Conservation (phyloP, 2,329 filamentous ascomycete genomes). For the Cordyceps cateniannulata region DNA sequence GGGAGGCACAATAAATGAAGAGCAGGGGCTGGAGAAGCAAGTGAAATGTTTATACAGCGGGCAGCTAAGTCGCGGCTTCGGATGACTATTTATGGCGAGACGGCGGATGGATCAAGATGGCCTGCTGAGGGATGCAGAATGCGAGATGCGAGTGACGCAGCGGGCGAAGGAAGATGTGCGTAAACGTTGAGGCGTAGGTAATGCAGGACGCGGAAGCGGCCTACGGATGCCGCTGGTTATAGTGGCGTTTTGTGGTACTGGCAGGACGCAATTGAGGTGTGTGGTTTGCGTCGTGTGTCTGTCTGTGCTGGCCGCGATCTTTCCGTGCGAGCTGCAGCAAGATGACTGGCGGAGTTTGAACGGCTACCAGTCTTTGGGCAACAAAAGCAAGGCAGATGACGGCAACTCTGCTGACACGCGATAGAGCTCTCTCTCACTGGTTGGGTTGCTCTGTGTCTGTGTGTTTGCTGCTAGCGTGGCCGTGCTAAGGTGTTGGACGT, state of each 20-base stretch:
- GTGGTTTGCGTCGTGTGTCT: background rate
- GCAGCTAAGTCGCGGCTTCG: background rate
- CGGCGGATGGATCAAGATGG: conserved; percentile 8
- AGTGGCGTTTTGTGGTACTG: background rate
- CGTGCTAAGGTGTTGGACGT: background rate
- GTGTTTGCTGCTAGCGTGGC: conserved; percentile 6
- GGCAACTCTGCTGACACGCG: background rate
- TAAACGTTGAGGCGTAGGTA: background rate
- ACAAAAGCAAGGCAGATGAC: background rate
- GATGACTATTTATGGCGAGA: background rate
- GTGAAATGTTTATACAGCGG: background rate
- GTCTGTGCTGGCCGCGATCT: background rate
- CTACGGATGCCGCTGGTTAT: background rate
- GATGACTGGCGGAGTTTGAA: background rate
- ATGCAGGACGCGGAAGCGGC: conserved; percentile 8
- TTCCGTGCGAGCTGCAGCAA: background rate
- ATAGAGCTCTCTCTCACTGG: background rate
- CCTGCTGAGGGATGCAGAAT: conserved; percentile 1
- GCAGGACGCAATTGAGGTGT: background rate
- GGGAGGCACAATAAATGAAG: background rate
- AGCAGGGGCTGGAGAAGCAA: background rate
- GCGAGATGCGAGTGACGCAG: background rate
- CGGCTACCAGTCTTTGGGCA: background rate
- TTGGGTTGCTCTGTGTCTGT: background rate
- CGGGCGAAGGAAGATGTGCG: background rate